Conservation (phyloP, 2,329 filamentous ascomycete genomes). For the Aspergillus pseudoglaucus region DNA sequence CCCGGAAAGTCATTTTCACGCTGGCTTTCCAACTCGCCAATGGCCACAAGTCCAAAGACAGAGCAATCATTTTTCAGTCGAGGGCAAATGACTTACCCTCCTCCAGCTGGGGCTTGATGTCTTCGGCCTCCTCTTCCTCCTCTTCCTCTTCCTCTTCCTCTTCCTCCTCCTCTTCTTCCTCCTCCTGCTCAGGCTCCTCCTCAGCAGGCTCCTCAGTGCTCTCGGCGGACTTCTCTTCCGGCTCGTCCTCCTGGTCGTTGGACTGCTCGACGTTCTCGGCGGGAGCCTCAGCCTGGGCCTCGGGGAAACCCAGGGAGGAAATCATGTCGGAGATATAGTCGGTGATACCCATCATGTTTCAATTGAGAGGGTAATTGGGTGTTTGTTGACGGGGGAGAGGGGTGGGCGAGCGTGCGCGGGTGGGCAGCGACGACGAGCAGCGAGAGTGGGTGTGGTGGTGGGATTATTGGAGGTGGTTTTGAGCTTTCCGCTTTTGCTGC, state of each 20-base stretch:
- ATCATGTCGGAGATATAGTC: constrained; percentile 60
- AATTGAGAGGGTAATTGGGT: constrained; percentile 24
- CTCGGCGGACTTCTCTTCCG: constrained; percentile 27
- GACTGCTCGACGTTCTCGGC: constrained; percentile 47
- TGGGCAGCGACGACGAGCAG: constrained; percentile 20
- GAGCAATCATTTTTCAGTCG: neutral
- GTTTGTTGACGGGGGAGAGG: constrained; percentile 18
- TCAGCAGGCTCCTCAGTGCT: constrained; percentile 24
- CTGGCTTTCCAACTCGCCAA: neutral
- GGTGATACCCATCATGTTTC: constrained; percentile 54
- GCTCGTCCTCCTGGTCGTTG: constrained; percentile 37
- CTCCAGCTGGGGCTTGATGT: constrained; percentile 81
- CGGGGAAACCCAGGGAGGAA: constrained; percentile 57
- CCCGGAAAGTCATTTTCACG: no score
- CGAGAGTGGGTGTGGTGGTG: constrained; percentile 28
- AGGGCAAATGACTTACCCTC: constrained; percentile 65
- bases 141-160: constrained; percentile 73
- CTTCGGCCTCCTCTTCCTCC: constrained; percentile 72
- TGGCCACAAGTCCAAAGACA: constrained; percentile 9
- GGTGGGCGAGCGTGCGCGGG: constrained; percentile 10
- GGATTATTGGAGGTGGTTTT: constrained; percentile 6
- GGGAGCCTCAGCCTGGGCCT: constrained; percentile 56
- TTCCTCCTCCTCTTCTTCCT: constrained; percentile 54
- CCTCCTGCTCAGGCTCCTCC: constrained; percentile 46
- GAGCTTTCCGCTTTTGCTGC: constrained; percentile 26